These are phyloP conservation scores for Yamadazyma buinensis DNA, from an alignment of 1,139 yeast species.

Conservation along the genomic window DNA sequence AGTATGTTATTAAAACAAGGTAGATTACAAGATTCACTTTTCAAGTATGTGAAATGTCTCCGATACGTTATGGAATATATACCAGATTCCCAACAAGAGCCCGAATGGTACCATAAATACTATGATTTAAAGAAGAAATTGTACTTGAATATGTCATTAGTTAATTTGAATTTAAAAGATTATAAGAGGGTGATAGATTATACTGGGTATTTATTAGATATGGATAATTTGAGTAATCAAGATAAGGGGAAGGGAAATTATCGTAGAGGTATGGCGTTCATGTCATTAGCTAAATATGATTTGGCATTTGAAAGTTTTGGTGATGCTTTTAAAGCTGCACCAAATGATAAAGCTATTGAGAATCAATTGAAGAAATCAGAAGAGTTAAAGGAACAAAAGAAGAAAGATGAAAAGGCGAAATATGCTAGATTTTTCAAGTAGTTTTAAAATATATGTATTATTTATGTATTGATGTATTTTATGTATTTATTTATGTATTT, in stretches of 20 bases:
- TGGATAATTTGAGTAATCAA: conserved; percentile 26
- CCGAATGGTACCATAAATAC: conserved; percentile 49
- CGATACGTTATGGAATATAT: conserved; percentile 66
- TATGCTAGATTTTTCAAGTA: conserved; percentile 54
- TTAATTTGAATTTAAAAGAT: conserved; percentile 44
- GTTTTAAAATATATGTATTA: neutral
- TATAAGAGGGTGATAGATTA: conserved; percentile 47
- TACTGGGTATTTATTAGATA: conserved; percentile 53
- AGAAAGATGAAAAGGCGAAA: conserved; percentile 48
- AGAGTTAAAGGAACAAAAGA: conserved; percentile 33
- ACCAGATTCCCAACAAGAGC: conserved; percentile 67
- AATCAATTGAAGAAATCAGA: conserved; percentile 41
- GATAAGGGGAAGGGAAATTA: conserved; percentile 63
- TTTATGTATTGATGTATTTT: too few relatives aligned
- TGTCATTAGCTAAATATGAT: conserved; percentile 42
- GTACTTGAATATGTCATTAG: conserved; percentile 58
- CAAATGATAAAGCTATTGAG: conserved; percentile 48
- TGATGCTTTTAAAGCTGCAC: conserved; percentile 41
- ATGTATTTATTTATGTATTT: too few relatives aligned
- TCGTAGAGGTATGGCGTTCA: conserved; percentile 53
- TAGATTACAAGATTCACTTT: conserved; percentile 45
- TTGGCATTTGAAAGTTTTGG: conserved; percentile 46
- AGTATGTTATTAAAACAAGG: conserved; percentile 53
- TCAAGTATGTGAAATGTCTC: conserved; percentile 61
- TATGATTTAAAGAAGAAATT: conserved; percentile 55